These are phyloP conservation scores for Fusarium tjaetaba DNA, from an alignment of 2,329 filamentous ascomycete genomes.

Conservation along the genomic window DNA sequence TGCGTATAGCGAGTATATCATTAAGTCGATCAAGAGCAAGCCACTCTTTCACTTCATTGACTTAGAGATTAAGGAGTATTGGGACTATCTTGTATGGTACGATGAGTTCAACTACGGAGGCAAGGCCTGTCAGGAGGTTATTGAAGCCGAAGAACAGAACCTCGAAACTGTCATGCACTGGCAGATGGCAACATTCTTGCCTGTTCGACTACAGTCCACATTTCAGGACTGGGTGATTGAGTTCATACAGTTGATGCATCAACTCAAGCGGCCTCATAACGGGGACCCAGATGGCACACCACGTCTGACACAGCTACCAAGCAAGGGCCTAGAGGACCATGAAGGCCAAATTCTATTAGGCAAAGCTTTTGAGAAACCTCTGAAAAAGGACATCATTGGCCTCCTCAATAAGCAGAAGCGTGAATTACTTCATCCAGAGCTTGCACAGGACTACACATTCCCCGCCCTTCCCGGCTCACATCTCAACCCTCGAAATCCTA, in stretches of 20 bases:
- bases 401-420: conserved; percentile 88
- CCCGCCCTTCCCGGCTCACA: conserved; percentile 81
- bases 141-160: conserved; percentile 76
- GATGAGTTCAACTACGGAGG: conserved; percentile 99
- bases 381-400: conserved; percentile 86
- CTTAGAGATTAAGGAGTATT: conserved; percentile 97
- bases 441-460: conserved; percentile 88
- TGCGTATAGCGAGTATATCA: conserved; percentile 95
- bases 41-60: conserved; percentile 98
- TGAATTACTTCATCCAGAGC: conserved; percentile 88
- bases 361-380: conserved; percentile 85
- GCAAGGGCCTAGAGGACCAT: conserved; percentile 67
- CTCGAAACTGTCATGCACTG: conserved; percentile 97
- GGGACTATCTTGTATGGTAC: conserved; percentile 99
- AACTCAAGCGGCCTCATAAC: conserved; percentile 75
- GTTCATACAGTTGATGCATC: conserved; percentile 94
- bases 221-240: conserved; percentile 95
- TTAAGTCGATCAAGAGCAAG: conserved; percentile 96
- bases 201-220: conserved; percentile 78
- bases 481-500: conserved; percentile 66
- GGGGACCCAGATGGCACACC: conserved; percentile 62
- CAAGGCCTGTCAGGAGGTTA: conserved; percentile 85
- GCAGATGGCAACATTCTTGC: conserved; percentile 93
- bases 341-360: conserved; percentile 75
- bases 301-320: conserved; percentile 67